These are phyloP conservation scores for Sporothrix euskadiensis DNA, from an alignment of 2,329 filamentous ascomycete species.

Conservation along the genomic window DNA sequence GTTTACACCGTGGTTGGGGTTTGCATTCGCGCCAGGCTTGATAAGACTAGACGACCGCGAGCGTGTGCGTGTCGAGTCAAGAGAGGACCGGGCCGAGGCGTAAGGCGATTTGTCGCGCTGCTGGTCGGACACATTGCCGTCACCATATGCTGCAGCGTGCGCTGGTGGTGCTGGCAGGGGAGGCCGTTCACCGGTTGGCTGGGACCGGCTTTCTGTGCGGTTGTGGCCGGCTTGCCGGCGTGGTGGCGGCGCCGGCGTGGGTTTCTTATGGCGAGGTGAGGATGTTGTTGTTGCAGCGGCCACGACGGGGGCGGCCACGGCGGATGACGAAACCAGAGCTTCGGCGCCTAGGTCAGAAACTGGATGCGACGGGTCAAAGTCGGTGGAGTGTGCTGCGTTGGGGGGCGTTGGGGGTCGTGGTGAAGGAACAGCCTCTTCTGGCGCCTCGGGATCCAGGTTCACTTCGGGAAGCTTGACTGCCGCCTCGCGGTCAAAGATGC, in stretches of 20 bases:
- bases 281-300: background rate
- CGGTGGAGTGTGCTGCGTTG: slow-evolving; percentile 39
- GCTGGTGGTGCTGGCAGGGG: slow-evolving; percentile 26
- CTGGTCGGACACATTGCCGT: background rate
- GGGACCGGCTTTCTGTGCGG: slow-evolving; percentile 45
- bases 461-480: slow-evolving; percentile 54
- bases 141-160: slow-evolving; percentile 38
- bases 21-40: slow-evolving; percentile 36
- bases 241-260: slow-evolving; percentile 51
- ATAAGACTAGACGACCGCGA: slow-evolving; percentile 44
- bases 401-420: slow-evolving; percentile 47
- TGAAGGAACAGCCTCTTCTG: background rate
- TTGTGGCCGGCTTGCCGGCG: slow-evolving; percentile 51
- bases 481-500: slow-evolving; percentile 56
- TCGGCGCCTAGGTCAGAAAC: slow-evolving; percentile 18
- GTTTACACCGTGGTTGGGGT: slow-evolving; percentile 21
- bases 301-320: background rate
- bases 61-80: slow-evolving; percentile 52
- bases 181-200: slow-evolving; percentile 12
- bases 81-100: slow-evolving; percentile 49
- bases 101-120: slow-evolving; percentile 31
- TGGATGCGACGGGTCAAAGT: slow-evolving; percentile 22
- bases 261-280: slow-evolving; percentile 24
- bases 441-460: slow-evolving; percentile 35
- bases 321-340: background rate